A percentile compares a stretch with the other conserved stretches of the same genome.
phyloP scores from a whole-genome alignment of 129 eudicot genomes.

The Kitagawia praeruptora region DNA sequence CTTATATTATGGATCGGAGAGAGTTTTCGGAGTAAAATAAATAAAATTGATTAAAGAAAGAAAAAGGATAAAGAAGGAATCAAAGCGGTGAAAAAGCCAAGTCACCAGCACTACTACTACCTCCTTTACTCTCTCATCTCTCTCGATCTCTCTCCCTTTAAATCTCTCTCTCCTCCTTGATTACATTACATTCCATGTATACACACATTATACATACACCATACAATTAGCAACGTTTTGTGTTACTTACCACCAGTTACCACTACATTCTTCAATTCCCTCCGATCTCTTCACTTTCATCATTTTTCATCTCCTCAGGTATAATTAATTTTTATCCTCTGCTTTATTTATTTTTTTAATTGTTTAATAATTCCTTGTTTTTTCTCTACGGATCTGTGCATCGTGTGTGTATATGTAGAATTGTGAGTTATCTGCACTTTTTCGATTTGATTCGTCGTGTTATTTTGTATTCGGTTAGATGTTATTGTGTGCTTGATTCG shows the following conservation, averaged over 20 bases:
- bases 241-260: background rate
- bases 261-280: background rate
- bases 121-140: background rate
- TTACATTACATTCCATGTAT: background rate
- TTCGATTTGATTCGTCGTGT: background rate
- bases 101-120: background rate
- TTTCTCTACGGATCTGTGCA: background rate
- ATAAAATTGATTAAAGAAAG: background rate
- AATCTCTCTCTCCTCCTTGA: background rate
- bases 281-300: background rate
- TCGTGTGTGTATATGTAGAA: too few species aligned
- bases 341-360: background rate
- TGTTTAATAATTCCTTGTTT: background rate
- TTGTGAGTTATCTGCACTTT: too few species aligned
- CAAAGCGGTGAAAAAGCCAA: conserved; percentile 7
- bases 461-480: background rate
- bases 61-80: background rate
- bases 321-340: background rate
- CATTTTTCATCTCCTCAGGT: background rate
- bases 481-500: background rate
- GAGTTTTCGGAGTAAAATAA: too few species aligned
- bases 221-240: background rate
- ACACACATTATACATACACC: background rate
- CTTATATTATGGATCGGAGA: too few species aligned
- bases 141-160: background rate